Evolutionary conservation across 108 stramenopile species (phyloP).

Genomic region (Cyclotella cryptica): DNA sequence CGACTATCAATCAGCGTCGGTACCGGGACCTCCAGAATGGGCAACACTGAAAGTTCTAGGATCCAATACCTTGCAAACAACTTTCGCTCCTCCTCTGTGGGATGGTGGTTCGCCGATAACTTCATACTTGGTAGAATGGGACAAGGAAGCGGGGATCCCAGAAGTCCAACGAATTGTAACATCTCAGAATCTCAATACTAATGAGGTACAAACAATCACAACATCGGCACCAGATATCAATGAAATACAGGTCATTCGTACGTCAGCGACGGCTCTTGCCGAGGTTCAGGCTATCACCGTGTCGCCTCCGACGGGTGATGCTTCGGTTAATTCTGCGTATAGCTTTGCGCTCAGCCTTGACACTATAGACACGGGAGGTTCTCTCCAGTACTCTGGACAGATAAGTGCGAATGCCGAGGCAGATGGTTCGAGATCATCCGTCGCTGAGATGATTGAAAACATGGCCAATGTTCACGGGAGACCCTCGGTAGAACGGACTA

Average conservation of each 20-base stretch:
- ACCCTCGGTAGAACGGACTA: conserved; percentile 45
- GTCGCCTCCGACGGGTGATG: conserved; percentile 53
- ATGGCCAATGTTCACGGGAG: conserved; percentile 64
- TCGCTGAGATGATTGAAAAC: conserved; percentile 65
- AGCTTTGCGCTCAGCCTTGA: conserved; percentile 67
- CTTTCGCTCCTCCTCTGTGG: conserved; percentile 50
- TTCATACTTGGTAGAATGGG: conserved; percentile 77
- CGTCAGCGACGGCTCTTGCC: conserved; percentile 49
- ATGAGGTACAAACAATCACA: conserved; percentile 82
- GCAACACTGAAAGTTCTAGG: conserved; percentile 47
- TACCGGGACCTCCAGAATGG: conserved; percentile 54
- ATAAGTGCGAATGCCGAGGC: conserved; percentile 64
- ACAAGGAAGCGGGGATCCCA: conserved; percentile 73
- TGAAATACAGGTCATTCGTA: conserved; percentile 73
- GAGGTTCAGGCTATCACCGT: conserved; percentile 80
- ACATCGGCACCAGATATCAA: conserved; percentile 63
- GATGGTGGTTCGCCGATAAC: conserved; percentile 50
- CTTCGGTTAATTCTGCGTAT: conserved; percentile 52
- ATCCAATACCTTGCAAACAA: conserved; percentile 43
- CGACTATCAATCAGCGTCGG: conserved; percentile 15
- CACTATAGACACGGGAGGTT: conserved; percentile 54
- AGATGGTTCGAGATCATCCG: conserved; percentile 41
- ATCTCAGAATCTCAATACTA: conserved; percentile 72
- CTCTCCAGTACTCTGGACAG: conserved; percentile 68
- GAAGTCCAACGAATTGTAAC: conserved; percentile 82